phyloP scores from a whole-genome alignment of 495 filamentous ascomycete species.

The Letharia lupina region DNA sequence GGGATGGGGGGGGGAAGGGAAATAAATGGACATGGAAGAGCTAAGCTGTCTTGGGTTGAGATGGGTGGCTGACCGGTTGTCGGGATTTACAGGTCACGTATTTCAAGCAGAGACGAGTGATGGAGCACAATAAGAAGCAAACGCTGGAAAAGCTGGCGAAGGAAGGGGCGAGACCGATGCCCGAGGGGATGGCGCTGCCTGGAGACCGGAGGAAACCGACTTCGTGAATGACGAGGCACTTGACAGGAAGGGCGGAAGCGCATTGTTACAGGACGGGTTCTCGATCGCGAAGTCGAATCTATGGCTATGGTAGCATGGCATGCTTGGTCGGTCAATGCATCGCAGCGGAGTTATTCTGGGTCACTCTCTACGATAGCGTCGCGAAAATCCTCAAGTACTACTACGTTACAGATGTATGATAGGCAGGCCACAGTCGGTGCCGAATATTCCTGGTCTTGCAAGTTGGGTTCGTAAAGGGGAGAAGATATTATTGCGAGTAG shows the following conservation, averaged over 20 bases:
- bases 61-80: background rate
- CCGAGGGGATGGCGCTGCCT: constrained; percentile 45
- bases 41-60: background rate
- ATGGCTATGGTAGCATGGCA: background rate
- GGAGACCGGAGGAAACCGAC: constrained; percentile 7
- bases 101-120: constrained; percentile 91
- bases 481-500: background rate
- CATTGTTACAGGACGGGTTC: background rate
- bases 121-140: constrained; percentile 77
- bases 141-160: constrained; percentile 69
- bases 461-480: background rate
- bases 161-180: constrained; percentile 57
- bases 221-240: background rate
- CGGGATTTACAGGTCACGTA: constrained; percentile 66
- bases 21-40: background rate
- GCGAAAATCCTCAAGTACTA: background rate
- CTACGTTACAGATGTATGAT: background rate
- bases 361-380: constrained; percentile 2
- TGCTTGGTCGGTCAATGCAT: constrained; percentile 4
- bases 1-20: background rate
- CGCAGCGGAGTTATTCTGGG: constrained; percentile 1
- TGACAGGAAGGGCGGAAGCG: background rate
- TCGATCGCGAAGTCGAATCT: background rate
- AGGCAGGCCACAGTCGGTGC: background rate
- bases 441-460: background rate